Evolutionary conservation across 2,329 filamentous ascomycete species (phyloP).

Genomic region (Aureobasidium sp.): DNA sequence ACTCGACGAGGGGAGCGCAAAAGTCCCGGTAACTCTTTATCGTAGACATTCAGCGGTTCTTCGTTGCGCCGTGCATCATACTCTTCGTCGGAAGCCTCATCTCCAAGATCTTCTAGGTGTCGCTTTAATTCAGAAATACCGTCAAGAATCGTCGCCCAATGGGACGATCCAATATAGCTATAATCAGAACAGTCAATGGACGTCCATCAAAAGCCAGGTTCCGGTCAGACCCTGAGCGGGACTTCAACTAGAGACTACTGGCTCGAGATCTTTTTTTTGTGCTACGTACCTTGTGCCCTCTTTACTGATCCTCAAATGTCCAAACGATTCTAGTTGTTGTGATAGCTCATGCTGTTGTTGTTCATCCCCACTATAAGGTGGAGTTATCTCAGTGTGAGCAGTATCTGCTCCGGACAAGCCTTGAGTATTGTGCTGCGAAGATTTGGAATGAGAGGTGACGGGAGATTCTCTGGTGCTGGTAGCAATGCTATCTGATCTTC

Average conservation of each 20-base stretch:
- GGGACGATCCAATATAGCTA: slow-evolving; percentile 75
- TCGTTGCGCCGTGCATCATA: slow-evolving; percentile 9
- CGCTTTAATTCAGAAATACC: slow-evolving; percentile 41
- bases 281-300: slow-evolving; percentile 46
- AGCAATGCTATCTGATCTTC: neutral
- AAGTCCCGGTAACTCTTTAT: neutral
- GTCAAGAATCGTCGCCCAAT: slow-evolving; percentile 72
- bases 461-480: neutral
- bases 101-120: slow-evolving; percentile 24
- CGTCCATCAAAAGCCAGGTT: neutral
- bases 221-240: neutral
- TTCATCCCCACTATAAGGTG: slow-evolving; percentile 7
- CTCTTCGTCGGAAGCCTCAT: slow-evolving; percentile 18
- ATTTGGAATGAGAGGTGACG: neutral
- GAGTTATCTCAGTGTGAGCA: neutral
- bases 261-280: too few relatives aligned
- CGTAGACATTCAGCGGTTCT: slow-evolving; percentile 10
- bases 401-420: neutral
- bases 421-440: neutral
- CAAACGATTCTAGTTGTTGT: slow-evolving; percentile 57
- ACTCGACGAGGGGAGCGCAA: slow-evolving; percentile 14
- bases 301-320: slow-evolving; percentile 71
- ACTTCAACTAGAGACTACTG: neutral
- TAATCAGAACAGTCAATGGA: neutral
- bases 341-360: slow-evolving; percentile 35